Conservation (phyloP, 805 yeast genomes). For the Saturnispora saitoi region DNA sequence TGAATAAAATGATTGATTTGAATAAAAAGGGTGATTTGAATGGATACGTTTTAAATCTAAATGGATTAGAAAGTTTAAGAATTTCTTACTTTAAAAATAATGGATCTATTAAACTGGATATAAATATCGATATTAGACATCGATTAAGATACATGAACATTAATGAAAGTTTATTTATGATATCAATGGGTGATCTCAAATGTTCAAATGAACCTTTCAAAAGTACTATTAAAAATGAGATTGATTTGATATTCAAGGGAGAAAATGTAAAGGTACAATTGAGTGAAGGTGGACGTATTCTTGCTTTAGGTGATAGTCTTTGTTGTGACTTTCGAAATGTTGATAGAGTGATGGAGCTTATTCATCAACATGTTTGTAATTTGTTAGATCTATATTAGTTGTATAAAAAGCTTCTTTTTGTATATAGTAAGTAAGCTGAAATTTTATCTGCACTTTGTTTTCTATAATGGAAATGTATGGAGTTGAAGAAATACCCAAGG, state of each 20-base stretch:
- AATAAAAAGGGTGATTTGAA: slow-evolving; percentile 15
- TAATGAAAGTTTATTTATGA: slow-evolving; percentile 18
- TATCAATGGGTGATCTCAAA: slow-evolving; percentile 16
- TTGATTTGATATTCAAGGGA: slow-evolving; percentile 18
- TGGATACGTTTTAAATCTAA: slow-evolving; percentile 18
- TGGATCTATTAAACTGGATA: slow-evolving; percentile 8
- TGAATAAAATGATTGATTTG: slow-evolving; percentile 4
- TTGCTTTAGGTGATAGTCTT: slow-evolving; percentile 19
- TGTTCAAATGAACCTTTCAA: neutral
- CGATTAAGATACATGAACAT: slow-evolving; percentile 14
- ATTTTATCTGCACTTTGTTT: neutral
- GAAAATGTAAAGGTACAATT: slow-evolving; percentile 8
- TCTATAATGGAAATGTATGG: slow-evolving; percentile 16
- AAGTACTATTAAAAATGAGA: neutral
- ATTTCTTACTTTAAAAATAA: slow-evolving; percentile 19
- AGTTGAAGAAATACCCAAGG: slow-evolving; percentile 26
- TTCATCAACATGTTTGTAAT: slow-evolving; percentile 5
- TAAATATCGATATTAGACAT: slow-evolving; percentile 21
- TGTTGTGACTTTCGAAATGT: slow-evolving; percentile 21
- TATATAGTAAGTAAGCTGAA: neutral
- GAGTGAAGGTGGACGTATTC: slow-evolving; percentile 12
- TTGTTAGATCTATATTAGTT: neutral
- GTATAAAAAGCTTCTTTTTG: neutral
- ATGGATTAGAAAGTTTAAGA: slow-evolving; percentile 19
- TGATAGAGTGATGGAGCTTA: slow-evolving; percentile 10